These are phyloP conservation scores for Eragrostis tef DNA, from an alignment of 202 grass and related monocot species.

Conservation along the genomic window DNA sequence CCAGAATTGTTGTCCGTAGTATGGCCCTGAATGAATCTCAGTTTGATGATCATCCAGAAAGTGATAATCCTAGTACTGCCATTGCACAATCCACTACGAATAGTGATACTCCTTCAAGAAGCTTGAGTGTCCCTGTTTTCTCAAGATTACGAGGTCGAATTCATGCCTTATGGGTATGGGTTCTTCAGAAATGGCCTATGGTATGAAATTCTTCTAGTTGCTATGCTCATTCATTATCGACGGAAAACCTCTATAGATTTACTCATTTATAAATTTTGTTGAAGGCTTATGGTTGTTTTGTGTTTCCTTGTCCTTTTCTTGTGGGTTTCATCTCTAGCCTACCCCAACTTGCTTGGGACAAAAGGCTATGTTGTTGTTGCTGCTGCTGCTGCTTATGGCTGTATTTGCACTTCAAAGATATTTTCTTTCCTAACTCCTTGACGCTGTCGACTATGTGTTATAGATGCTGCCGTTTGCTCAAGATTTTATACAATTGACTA, in stretches of 20 bases:
- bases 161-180: slow-evolving; percentile 64
- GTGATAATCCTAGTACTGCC: slow-evolving; percentile 45
- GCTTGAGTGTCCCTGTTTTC: slow-evolving; percentile 47
- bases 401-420: neutral
- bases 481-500: slow-evolving; percentile 79
- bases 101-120: slow-evolving; percentile 48
- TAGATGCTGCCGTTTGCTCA: slow-evolving; percentile 87
- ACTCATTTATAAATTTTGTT: slow-evolving; percentile 10
- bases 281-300: neutral
- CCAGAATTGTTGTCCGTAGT: slow-evolving; percentile 85
- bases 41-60: slow-evolving; percentile 59
- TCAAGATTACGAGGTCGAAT: slow-evolving; percentile 62
- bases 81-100: slow-evolving; percentile 42
- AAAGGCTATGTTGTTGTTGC: no score
- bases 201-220: slow-evolving; percentile 52
- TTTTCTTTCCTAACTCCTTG: slow-evolving; percentile 34
- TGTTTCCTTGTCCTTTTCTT: no score
- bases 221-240: slow-evolving; percentile 31
- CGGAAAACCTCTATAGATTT: neutral
- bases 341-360: no score
- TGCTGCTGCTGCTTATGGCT: no score
- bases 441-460: slow-evolving; percentile 13
- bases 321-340: no score
- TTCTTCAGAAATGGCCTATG: slow-evolving; percentile 83
- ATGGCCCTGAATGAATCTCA: slow-evolving; percentile 74